Conservation (phyloP, 352 stramenopile genomes). For the Globisporangium nodosum region DNA sequence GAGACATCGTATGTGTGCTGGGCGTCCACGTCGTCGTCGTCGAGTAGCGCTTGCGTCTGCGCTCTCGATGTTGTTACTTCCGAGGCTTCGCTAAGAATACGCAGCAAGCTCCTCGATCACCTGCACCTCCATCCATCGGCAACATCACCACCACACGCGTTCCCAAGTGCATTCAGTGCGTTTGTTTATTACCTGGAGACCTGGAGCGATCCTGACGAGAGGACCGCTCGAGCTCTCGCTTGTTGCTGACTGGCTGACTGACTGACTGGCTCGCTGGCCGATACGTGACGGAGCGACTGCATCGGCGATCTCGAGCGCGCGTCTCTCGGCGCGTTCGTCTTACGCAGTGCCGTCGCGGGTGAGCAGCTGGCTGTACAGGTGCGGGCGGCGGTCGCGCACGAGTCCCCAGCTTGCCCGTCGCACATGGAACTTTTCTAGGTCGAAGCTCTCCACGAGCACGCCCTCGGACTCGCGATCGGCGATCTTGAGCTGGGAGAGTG, state of each 20-base stretch:
- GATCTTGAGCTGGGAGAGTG: slow-evolving; percentile 61
- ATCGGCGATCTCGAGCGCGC: no score
- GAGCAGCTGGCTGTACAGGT: slow-evolving; percentile 75
- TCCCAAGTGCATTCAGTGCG: no score
- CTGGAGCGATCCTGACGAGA: not conserved
- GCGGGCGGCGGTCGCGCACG: slow-evolving; percentile 79
- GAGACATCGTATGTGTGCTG: not conserved
- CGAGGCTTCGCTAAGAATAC: no score
- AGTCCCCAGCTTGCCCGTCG: slow-evolving; percentile 85
- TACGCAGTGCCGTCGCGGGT: slow-evolving; percentile 65
- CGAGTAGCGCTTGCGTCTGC: no score
- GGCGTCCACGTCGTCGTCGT: no score
- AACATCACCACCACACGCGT: not conserved
- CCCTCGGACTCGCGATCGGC: slow-evolving; percentile 82
- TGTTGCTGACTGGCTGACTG: no score
- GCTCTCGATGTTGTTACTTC: no score
- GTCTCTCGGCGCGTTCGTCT: not conserved
- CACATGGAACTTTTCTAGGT: slow-evolving; percentile 82
- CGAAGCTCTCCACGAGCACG: slow-evolving; percentile 83
- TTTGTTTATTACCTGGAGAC: not conserved
- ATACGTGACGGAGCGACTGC: no score
- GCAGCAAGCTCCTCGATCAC: no score
- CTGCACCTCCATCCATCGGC: not conserved
- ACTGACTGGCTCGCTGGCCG: no score
- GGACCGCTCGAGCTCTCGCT: no score